phyloP scores from a whole-genome alignment of 306 rosid species.

The Pyrus bretschneideri region DNA sequence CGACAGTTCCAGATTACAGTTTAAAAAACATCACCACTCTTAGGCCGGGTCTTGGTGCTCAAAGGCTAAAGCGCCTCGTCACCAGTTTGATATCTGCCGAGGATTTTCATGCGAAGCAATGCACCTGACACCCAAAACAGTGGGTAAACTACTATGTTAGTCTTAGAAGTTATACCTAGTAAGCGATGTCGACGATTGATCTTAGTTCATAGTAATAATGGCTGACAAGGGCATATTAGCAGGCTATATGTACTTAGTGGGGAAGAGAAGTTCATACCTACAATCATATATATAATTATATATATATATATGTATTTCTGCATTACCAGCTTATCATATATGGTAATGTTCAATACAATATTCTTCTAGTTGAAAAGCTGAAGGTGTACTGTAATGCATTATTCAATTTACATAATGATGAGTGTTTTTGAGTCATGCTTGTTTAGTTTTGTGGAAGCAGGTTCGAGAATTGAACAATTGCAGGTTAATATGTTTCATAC shows the following conservation, averaged over 20 bases:
- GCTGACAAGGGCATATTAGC: slow-evolving; percentile 21
- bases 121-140: slow-evolving; percentile 31
- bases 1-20: slow-evolving; percentile 12
- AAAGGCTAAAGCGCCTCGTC: slow-evolving; percentile 48
- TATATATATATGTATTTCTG: background rate
- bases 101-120: slow-evolving; percentile 47
- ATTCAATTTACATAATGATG: slow-evolving; percentile 19
- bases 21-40: slow-evolving; percentile 41
- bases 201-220: slow-evolving; percentile 4
- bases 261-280: slow-evolving; percentile 17
- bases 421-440: slow-evolving; percentile 15
- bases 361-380: slow-evolving; percentile 30
- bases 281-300: background rate
- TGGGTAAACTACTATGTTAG: slow-evolving; percentile 2
- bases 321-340: background rate
- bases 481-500: too few species aligned
- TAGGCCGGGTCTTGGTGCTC: slow-evolving; percentile 61
- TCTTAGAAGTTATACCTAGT: slow-evolving; percentile 8
- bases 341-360: slow-evolving; percentile 21
- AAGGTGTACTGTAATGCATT: slow-evolving; percentile 29
- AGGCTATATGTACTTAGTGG: slow-evolving; percentile 22
- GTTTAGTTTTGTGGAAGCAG: background rate
- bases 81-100: slow-evolving; percentile 50
- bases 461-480: background rate
- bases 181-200: slow-evolving; percentile 15